These are phyloP conservation scores for Sporothrix brasiliensis DNA, from an alignment of 2,329 filamentous ascomycete genomes.

Conservation along the genomic window DNA sequence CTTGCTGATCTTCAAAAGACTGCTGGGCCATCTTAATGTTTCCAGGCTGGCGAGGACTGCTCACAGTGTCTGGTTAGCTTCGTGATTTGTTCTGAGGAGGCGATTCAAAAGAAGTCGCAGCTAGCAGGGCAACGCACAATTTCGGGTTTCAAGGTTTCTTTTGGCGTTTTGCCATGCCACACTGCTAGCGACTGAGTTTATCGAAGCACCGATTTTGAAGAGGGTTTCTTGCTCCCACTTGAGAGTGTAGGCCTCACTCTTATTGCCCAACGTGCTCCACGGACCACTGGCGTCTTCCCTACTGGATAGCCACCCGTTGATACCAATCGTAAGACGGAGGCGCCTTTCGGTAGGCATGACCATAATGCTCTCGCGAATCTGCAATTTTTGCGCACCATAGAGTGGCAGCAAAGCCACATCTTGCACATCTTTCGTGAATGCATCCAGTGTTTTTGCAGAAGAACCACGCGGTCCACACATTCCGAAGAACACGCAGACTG, in stretches of 20 bases:
- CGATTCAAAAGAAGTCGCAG: neutral
- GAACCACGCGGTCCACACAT: slow-evolving; percentile 79
- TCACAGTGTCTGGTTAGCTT: neutral
- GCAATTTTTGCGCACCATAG: slow-evolving; percentile 51
- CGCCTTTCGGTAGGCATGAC: slow-evolving; percentile 63
- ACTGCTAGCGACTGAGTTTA: slow-evolving; percentile 76
- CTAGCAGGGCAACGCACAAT: slow-evolving; percentile 47
- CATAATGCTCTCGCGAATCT: slow-evolving; percentile 54
- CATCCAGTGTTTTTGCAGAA: slow-evolving; percentile 82
- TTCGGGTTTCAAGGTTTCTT: slow-evolving; percentile 51
- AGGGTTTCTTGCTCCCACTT: slow-evolving; percentile 81
- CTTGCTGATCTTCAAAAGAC: slow-evolving; percentile 68
- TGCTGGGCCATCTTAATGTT: slow-evolving; percentile 56
- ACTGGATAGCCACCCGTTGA: slow-evolving; percentile 78
- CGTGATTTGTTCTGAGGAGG: neutral
- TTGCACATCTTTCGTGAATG: slow-evolving; percentile 81
- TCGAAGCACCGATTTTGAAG: slow-evolving; percentile 73
- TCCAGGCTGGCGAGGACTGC: slow-evolving; percentile 30
- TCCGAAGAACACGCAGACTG: slow-evolving; percentile 85
- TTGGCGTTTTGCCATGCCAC: slow-evolving; percentile 76
- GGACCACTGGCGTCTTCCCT: slow-evolving; percentile 72
- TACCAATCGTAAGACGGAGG: slow-evolving; percentile 78
- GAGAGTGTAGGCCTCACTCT: slow-evolving; percentile 79
- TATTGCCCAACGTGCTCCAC: slow-evolving; percentile 74
- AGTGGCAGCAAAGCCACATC: slow-evolving; percentile 87